These are phyloP conservation scores for Trifolium repens DNA, from an alignment of 306 rosid species.

Conservation along the genomic window DNA sequence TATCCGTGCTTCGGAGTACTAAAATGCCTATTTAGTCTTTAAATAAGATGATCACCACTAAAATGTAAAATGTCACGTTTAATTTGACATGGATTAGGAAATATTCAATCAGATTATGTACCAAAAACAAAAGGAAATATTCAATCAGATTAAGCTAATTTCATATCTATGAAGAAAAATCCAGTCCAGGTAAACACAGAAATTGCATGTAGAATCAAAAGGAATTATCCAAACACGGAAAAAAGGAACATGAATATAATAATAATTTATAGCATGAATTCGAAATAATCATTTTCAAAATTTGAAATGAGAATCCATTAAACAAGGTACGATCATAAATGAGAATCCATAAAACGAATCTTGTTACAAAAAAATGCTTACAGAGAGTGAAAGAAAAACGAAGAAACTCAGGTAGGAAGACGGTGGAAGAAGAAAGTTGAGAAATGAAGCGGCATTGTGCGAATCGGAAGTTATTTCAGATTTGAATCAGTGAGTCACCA, in stretches of 20 bases:
- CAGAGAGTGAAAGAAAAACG: slow-evolving; percentile 43
- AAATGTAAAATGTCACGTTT: not conserved
- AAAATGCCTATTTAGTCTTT: too few relatives aligned
- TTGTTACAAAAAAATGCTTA: slow-evolving; percentile 38
- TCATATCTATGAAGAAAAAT: not conserved
- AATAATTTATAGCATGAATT: not conserved
- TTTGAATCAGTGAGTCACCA: slow-evolving; percentile 36
- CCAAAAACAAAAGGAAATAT: too few relatives aligned
- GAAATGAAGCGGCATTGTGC: slow-evolving; percentile 33
- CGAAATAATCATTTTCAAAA: not conserved
- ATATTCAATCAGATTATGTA: slow-evolving; percentile 17
- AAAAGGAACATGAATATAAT: not conserved
- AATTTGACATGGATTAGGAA: slow-evolving; percentile 28
- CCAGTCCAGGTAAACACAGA: not conserved
- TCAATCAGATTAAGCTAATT: slow-evolving; percentile 11
- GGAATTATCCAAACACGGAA: not conserved
- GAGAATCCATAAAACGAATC: slow-evolving; percentile 19
- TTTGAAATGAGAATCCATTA: not conserved
- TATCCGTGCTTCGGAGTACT: too few relatives aligned
- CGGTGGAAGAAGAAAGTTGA: slow-evolving; percentile 23
- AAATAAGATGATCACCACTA: slow-evolving; percentile 4
- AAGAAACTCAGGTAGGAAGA: slow-evolving; percentile 42
- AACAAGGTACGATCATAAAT: not conserved
- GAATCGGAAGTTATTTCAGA: not conserved
- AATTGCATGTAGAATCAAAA: slow-evolving; percentile 1